Base-by-base conservation (phyloP, 164 flowering plant genomes). In the Tetrastigma voinierianum region DNA sequence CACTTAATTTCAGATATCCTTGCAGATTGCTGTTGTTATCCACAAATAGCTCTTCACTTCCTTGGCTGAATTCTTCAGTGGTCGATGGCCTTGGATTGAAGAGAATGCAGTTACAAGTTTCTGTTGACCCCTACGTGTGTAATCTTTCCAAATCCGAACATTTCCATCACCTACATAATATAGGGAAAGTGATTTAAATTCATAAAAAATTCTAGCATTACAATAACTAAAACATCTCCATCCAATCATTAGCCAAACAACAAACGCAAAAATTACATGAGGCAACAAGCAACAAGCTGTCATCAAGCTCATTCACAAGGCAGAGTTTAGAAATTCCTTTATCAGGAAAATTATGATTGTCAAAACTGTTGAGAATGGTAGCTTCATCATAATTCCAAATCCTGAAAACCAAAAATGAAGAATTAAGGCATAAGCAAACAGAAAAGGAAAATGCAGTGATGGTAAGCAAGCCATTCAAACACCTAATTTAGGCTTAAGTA, bases 11-110 rank as follows among this genome's bases (percentile, higher is more conserved):
- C 96, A 95, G 77, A 78, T 85, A 89, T 74, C 99, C 99, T 57
- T n/a, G n/a, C n/a, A n/a, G 96, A 90, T 59, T 87, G 97, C 62
- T 95, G 99, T 76, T 95, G 99, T 98, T 98, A 95, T 95, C 99
- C 58, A 95, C 97, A 51, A 51, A 95, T 93, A 71, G 96, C 93
- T 65, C n/a, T 90, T 89, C 74, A 90, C 70, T n/a, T n/a, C n/a
- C n/a, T n/a, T n/a, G n/a, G n/a, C n/a, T n/a, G n/a, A n/a, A n/a
- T n/a, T n/a, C n/a, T n/a, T n/a, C n/a, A n/a, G n/a, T n/a, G 95
- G 94, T 60, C 83, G 84, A 74, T 86, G 93, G 70, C 96, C 96
- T 68, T 88, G 97, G 68, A 92, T 80, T 13, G 99, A 85, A 70
- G 99, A 79, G 74, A 95, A 92, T 65, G 94, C 97, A 64, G 98